Conservation (phyloP, 75 land plant species). For the Picea glauca region DNA sequence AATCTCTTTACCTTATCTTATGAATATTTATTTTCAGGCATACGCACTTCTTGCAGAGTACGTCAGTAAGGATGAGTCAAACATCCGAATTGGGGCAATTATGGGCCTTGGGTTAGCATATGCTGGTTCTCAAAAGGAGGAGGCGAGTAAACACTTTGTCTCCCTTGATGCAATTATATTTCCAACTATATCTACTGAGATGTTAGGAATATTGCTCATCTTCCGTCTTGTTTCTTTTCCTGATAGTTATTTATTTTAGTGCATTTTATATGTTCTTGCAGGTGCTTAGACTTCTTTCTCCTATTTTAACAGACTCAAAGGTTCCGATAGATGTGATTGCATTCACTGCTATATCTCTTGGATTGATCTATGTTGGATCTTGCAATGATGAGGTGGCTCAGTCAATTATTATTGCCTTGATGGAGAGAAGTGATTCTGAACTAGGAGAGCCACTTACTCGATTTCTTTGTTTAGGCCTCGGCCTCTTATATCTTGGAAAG, state of each 20-base stretch:
- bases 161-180: background rate
- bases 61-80: slow-evolving; percentile 65
- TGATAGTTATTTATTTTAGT: background rate
- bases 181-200: background rate
- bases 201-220: slow-evolving; percentile 1
- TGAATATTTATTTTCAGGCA: slow-evolving; percentile 38
- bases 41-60: slow-evolving; percentile 57
- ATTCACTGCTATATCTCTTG: slow-evolving; percentile 86
- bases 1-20: background rate
- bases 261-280: slow-evolving; percentile 22
- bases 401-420: slow-evolving; percentile 82
- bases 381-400: slow-evolving; percentile 98
- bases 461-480: slow-evolving; percentile 88
- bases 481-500: slow-evolving; percentile 95
- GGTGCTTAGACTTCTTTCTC: slow-evolving; percentile 59
- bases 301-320: slow-evolving; percentile 72
- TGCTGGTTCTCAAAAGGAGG: slow-evolving; percentile 81
- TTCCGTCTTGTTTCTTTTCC: background rate
- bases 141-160: slow-evolving; percentile 22
- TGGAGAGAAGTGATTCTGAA: slow-evolving; percentile 94
- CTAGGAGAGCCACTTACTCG: slow-evolving; percentile 78
- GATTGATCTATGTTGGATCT: slow-evolving; percentile 90
- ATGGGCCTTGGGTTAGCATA: slow-evolving; percentile 84
- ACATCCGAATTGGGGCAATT: slow-evolving; percentile 78
- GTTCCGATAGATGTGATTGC: slow-evolving; percentile 85